Conservation (phyloP, 2,329 filamentous ascomycete genomes). For the Aspergillus piperis region DNA sequence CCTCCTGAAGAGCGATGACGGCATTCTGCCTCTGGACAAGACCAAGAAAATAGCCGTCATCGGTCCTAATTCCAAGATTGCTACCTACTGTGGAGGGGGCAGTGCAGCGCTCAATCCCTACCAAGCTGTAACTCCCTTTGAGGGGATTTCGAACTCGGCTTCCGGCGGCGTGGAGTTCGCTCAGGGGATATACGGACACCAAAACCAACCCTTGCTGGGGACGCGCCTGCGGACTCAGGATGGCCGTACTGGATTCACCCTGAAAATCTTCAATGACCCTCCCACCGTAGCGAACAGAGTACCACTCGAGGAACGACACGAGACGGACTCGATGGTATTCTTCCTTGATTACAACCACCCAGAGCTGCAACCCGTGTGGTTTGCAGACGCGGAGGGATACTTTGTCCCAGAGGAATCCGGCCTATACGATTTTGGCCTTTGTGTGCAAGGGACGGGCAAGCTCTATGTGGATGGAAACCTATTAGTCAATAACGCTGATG, state of each 20-base stretch:
- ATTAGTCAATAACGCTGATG: slow-evolving; percentile 64
- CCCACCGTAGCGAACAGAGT: slow-evolving; percentile 50
- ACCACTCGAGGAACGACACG: slow-evolving; percentile 50
- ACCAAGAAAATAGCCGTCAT: slow-evolving; percentile 51
- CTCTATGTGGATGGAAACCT: slow-evolving; percentile 62
- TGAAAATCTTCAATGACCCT: slow-evolving; percentile 61
- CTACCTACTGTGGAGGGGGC: slow-evolving; percentile 58
- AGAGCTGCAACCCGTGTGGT: slow-evolving; percentile 44
- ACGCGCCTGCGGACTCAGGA: slow-evolving; percentile 50
- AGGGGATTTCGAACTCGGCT: slow-evolving; percentile 35
- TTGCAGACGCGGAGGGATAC: slow-evolving; percentile 45
- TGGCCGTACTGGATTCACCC: slow-evolving; percentile 58
- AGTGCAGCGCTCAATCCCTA: slow-evolving; percentile 55
- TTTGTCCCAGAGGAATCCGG: slow-evolving; percentile 60
- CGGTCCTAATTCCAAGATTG: slow-evolving; percentile 53
- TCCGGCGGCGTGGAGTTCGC: slow-evolving; percentile 47
- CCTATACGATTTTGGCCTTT: slow-evolving; percentile 62
- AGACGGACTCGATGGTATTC: slow-evolving; percentile 44
- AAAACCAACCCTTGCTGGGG: slow-evolving; percentile 60
- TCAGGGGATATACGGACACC: slow-evolving; percentile 63
- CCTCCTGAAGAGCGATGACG: slow-evolving; percentile 68
- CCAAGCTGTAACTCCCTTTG: slow-evolving; percentile 43
- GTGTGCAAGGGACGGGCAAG: slow-evolving; percentile 63
- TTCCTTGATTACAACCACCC: slow-evolving; percentile 56
- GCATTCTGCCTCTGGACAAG: slow-evolving; percentile 57